Base-by-base conservation (phyloP, 306 rosid genomes). In the Inga leiocalycina region DNA sequence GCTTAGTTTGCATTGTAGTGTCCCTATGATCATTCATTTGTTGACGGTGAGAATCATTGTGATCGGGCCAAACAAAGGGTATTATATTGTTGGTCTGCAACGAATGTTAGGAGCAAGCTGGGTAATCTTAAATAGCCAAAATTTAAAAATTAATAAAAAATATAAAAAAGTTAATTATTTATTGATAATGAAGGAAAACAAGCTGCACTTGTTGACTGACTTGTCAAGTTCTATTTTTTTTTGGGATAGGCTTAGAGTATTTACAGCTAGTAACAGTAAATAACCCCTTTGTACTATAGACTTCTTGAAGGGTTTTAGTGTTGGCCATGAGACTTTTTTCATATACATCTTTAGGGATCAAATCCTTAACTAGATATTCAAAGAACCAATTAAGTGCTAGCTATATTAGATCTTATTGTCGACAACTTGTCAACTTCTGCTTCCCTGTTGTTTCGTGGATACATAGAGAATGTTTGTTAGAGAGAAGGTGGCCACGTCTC, bases 21-120 rank as follows among this genome's bases (percentile, higher is more conserved):
- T 54, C 10, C 22, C 22, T 86, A 74, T 66, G 83, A 56, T 35
- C 81, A 75, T 70, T 84, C 83, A 61, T 83, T 85, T 87, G 70
- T 76, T 52, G n/a, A 49, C 22, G 0, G 22, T 17, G 59, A 52
- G 59, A 52, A 52, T 52, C 56, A 49, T 46, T 12, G 1, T 46
- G 12, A 2, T 46, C 4, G 51, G 51, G 51, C 4, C 51, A 3
- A 45, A 45, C 12, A 45, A 46, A 13, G 51, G 13, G 51, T 11
- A 48, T 45, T 14, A 48, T 48, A 48, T 48, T 48, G 20, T 15
- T 5, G 5, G n/a, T 54, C 62, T 54, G 61, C 61, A 17, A 54
- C 57, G 57, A 19, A 54, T 19, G 10, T 54, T 54, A 17, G 30
- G 30, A 52, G 59, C 59, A 52, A 17, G 59, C 4, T 20, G 62